phyloP scores from a whole-genome alignment of 75 land plant species.

The Chamaecyparis obtusa region DNA sequence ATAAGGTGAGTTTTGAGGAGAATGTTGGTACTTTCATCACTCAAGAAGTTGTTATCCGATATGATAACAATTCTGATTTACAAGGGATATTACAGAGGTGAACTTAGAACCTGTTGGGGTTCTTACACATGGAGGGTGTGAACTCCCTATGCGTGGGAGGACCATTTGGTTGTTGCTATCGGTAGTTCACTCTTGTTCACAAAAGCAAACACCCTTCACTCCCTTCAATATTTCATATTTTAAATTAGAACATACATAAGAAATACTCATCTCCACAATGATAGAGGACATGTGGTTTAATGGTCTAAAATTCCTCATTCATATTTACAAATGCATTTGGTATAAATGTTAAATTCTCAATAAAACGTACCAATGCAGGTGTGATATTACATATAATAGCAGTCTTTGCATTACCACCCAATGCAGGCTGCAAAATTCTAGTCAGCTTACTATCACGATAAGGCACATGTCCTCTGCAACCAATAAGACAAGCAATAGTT shows the following conservation, averaged over 20 bases:
- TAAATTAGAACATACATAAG: neutral
- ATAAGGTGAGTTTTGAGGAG: no score
- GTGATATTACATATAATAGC: conserved; percentile 96
- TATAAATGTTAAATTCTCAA: neutral
- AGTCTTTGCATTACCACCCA: conserved; percentile 98
- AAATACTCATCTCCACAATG: neutral
- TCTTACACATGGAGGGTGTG: no score
- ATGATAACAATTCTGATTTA: no score
- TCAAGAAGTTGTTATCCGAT: no score
- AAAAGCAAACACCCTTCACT: neutral
- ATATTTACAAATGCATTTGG: conserved; percentile 1
- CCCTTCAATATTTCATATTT: neutral
- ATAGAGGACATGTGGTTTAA: neutral
- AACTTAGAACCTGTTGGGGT: no score
- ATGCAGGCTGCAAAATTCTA: conserved; percentile 92
- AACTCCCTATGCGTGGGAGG: no score
- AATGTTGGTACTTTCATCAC: no score
- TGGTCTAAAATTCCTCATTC: neutral
- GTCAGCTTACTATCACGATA: conserved; percentile 98
- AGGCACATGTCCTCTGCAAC: conserved; percentile 90
- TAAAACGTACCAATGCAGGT: conserved; percentile 75
- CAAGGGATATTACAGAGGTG: no score
- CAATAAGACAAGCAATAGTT: neutral
- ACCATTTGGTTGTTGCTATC: no score
- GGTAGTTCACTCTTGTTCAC: no score